Base-by-base conservation (phyloP, 768 basidiomycete species). In the Naganishia onofrii region DNA sequence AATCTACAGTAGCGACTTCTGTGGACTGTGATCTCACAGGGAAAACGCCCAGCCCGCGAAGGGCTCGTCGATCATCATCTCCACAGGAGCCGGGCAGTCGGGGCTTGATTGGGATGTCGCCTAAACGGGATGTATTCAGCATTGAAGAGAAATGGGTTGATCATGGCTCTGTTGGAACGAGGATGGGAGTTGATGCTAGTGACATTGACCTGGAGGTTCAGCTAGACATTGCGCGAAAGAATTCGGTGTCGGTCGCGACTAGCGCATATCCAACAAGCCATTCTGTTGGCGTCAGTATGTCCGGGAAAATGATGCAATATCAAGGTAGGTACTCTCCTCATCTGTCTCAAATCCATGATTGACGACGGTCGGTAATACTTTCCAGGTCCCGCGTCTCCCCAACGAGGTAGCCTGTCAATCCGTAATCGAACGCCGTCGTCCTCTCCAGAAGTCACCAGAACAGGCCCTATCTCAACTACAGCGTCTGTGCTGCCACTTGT, bases 211-310 rank as follows among this genome's bases (percentile, higher is more conserved):
- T 95, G 66, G 85, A 88, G 26, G 84, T 86, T 82, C 88, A 89
- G 57, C 82, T 96, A 64, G 91, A 91, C 72, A 82, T 95, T 58
- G 93, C 93, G 6, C 84, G 91, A 70, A 86, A 86, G 73, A 96
- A 96, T 77, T 92, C 91, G n/a, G 73, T 69, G 67, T 71, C 74
- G 19, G 72, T 76, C 42, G 74, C 75, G 15, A 32, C 48, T 1
- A 63, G 60, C n/a, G 60, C 15, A 15, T 44, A 63, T 26, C 36
- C 23, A 23, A 10, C 60, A 6, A 44, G 38, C 28, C 26, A 63
- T 28, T 42, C 60, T n/a, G 38, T 29, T 28, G 5, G 28, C 21
- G 23, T 23, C 19, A 63, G 42, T 19, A 29, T 63, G 60, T 13
- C 10, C 38, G 60, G 60, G 34, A 44, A 44, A 29, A 36, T 15